Percentiles rank a stretch among this genome's conserved stretches.
Evolutionary conservation across 805 yeast species (phyloP).

Genomic region (Suhomyces xylopsoci): DNA sequence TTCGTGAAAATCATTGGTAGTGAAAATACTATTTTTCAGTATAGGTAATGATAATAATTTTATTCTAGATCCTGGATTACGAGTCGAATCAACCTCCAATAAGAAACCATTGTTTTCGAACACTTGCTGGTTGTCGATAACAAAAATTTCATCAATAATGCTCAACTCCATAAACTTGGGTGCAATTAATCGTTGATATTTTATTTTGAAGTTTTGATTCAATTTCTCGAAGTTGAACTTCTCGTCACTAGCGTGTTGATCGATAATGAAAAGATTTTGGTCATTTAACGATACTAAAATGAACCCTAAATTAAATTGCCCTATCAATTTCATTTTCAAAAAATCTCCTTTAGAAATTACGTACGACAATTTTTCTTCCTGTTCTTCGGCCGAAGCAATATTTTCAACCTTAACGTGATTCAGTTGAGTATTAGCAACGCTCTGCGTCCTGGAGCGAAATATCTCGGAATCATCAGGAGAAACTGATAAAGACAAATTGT

Average conservation of each 20-base stretch:
- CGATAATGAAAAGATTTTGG: conserved; percentile 76
- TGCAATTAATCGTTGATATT: conserved; percentile 63
- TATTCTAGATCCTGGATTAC: conserved; percentile 55
- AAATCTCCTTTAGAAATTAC: conserved; percentile 74
- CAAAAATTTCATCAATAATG: conserved; percentile 72
- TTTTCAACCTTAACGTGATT: conserved; percentile 29
- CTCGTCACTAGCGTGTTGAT: conserved; percentile 98
- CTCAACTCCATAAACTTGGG: conserved; percentile 63
- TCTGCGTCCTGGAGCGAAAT: background rate
- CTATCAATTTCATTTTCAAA: conserved; percentile 69
- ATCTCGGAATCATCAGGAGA: background rate
- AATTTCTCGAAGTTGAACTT: conserved; percentile 82
- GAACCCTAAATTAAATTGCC: conserved; percentile 95
- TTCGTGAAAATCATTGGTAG: conserved; percentile 69
- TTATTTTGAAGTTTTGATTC: conserved; percentile 50
- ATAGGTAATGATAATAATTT: conserved; percentile 64
- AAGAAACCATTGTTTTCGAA: conserved; percentile 76
- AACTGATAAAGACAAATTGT: background rate
- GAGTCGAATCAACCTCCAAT: conserved; percentile 47
- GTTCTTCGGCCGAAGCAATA: conserved; percentile 45
- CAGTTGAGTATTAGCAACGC: background rate
- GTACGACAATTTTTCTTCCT: conserved; percentile 57
- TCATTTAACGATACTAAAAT: conserved; percentile 64
- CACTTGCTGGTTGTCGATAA: conserved; percentile 54
- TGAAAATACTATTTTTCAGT: conserved; percentile 68